These are phyloP conservation scores for Umbelopsis vinacea DNA, from an alignment of 192 early-diverging fungal species.

Conservation along the genomic window DNA sequence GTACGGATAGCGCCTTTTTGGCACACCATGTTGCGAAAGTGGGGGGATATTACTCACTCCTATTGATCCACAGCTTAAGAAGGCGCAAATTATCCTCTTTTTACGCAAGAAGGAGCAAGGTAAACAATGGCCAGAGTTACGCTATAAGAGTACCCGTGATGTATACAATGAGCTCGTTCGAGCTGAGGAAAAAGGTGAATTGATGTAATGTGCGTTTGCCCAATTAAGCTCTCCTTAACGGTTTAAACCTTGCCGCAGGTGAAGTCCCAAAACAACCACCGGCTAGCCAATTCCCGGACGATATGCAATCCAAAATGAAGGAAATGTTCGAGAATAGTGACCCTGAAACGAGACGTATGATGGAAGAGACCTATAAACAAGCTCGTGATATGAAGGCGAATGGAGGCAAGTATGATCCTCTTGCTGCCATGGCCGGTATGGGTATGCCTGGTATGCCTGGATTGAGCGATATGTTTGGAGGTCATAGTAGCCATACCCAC, in stretches of 20 bases:
- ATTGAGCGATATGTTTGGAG: slow-evolving; percentile 7
- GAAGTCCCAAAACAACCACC: not conserved
- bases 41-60: not conserved
- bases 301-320: slow-evolving; percentile 22
- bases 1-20: slow-evolving; percentile 4
- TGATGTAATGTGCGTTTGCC: too few relatives aligned
- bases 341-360: slow-evolving; percentile 27
- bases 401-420: slow-evolving; percentile 15
- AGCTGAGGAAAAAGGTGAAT: slow-evolving; percentile 27
- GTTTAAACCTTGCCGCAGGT: not conserved
- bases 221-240: too few relatives aligned
- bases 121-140: slow-evolving; percentile 29
- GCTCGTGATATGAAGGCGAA: slow-evolving; percentile 1
- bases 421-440: slow-evolving; percentile 17
- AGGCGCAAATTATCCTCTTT: slow-evolving; percentile 25
- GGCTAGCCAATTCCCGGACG: not conserved
- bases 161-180: slow-evolving; percentile 26
- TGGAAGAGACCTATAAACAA: slow-evolving; percentile 20
- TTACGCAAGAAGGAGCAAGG: slow-evolving; percentile 28
- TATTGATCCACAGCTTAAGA: slow-evolving; percentile 16
- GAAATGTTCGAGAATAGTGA: slow-evolving; percentile 25
- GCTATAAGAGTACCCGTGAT: slow-evolving; percentile 18
- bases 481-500: not conserved
- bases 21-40: not conserved
- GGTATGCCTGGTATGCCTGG: slow-evolving; percentile 9